Evolutionary conservation across 345 rosid genomes (phyloP).

Genomic region (Lumnitzera racemosa): DNA sequence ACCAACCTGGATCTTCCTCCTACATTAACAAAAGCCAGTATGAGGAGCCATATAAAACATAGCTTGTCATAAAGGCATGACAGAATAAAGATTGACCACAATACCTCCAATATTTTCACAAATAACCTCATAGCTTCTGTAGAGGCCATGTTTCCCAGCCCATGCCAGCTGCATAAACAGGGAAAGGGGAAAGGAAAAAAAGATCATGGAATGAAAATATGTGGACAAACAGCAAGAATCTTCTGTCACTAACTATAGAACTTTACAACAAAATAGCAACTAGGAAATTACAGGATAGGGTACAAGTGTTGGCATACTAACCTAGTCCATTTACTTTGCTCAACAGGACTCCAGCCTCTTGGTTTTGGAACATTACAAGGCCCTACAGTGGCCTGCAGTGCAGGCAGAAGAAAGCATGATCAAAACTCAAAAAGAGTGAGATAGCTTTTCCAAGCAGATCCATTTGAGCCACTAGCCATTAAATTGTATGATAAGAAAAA

Average conservation of each 20-base stretch:
- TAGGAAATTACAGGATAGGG: background rate
- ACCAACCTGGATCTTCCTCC: slow-evolving; percentile 99
- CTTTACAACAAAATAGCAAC: background rate
- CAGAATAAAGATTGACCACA: slow-evolving; percentile 14
- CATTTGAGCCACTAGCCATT: too few relatives aligned
- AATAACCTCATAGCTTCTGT: slow-evolving; percentile 99
- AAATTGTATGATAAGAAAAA: too few relatives aligned
- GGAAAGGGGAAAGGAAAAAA: slow-evolving; percentile 1
- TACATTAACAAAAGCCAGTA: slow-evolving; percentile 17
- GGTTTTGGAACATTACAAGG: slow-evolving; percentile 88
- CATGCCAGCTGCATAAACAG: slow-evolving; percentile 76
- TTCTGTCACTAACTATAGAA: too few relatives aligned
- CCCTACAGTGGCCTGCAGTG: slow-evolving; percentile 86
- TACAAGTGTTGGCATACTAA: slow-evolving; percentile 18
- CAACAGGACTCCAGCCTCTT: slow-evolving; percentile 90
- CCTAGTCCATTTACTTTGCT: slow-evolving; percentile 98
- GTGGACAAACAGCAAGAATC: too few relatives aligned
- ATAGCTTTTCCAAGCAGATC: too few relatives aligned
- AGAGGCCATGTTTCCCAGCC: slow-evolving; percentile 84
- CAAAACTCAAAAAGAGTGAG: background rate
- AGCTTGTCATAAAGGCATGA: background rate
- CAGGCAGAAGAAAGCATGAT: slow-evolving; percentile 17
- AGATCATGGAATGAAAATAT: background rate
- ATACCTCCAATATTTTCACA: slow-evolving; percentile 96
- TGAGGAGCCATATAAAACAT: background rate